Evolutionary conservation across 1,284 basidiomycete genomes (phyloP).

Genomic region (Heterobasidion irregulare): DNA sequence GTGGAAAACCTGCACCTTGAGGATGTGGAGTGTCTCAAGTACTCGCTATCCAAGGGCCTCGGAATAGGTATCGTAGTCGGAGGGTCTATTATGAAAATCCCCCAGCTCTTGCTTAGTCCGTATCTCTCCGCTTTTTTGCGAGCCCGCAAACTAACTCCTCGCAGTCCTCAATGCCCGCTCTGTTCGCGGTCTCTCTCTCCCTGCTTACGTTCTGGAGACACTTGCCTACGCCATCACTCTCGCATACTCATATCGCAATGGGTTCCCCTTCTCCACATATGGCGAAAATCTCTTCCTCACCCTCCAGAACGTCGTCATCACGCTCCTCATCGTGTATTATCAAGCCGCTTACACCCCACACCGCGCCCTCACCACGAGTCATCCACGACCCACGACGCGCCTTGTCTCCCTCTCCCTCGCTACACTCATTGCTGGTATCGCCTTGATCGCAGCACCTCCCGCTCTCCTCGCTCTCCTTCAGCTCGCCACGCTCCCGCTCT

Average conservation of each 20-base stretch:
- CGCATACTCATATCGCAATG: slow-evolving; percentile 77
- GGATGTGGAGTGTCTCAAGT: slow-evolving; percentile 85
- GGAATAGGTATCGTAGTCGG: slow-evolving; percentile 92
- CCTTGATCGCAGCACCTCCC: slow-evolving; percentile 44
- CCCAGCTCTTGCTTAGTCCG: slow-evolving; percentile 75
- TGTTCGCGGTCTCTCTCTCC: slow-evolving; percentile 77
- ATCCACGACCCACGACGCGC: slow-evolving; percentile 12
- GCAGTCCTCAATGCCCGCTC: slow-evolving; percentile 57
- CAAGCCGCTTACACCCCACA: slow-evolving; percentile 21
- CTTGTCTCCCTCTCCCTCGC: slow-evolving; percentile 30
- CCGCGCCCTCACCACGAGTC: slow-evolving; percentile 10
- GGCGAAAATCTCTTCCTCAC: slow-evolving; percentile 90
- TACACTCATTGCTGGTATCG: slow-evolving; percentile 31
- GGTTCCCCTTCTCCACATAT: slow-evolving; percentile 92
- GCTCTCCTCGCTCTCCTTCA: slow-evolving; percentile 59
- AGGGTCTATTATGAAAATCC: slow-evolving; percentile 93
- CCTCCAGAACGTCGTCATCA: slow-evolving; percentile 77
- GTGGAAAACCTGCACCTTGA: slow-evolving; percentile 83
- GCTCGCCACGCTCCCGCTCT: slow-evolving; percentile 75
- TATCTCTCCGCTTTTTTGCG: slow-evolving; percentile 11
- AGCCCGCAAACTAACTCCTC: not conserved
- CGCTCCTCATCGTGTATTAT: slow-evolving; percentile 71
- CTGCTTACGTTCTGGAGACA: slow-evolving; percentile 80
- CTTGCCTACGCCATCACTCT: slow-evolving; percentile 81
- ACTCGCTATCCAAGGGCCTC: slow-evolving; percentile 86